Conservation (phyloP, 73 alveolate species). For the Stentor coeruleus region DNA sequence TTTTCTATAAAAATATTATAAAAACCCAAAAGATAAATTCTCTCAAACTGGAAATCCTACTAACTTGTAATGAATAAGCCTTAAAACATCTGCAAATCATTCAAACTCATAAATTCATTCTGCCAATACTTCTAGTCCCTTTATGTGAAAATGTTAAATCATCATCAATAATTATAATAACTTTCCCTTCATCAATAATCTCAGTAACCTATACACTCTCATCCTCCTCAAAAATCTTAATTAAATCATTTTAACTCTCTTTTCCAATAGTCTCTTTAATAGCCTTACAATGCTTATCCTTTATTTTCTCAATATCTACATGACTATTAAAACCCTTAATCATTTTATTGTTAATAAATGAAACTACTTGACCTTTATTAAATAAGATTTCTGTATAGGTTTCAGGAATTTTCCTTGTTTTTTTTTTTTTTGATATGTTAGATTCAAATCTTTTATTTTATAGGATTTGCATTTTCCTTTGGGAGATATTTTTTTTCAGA, state of each 20-base stretch:
- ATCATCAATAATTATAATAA: background rate
- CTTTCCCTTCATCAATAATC: background rate
- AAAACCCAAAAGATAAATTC: no score
- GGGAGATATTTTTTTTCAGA: background rate
- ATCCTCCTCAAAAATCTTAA: background rate
- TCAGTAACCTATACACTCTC: background rate
- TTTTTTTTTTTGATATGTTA: background rate
- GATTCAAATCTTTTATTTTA: background rate
- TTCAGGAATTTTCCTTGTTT: slow-evolving; percentile 12
- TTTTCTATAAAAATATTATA: no score
- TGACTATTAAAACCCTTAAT: background rate
- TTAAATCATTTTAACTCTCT: background rate
- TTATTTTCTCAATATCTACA: background rate
- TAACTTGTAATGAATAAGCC: background rate
- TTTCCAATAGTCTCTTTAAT: background rate
- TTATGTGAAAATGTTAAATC: background rate
- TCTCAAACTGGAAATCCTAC: background rate
- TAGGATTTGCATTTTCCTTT: background rate
- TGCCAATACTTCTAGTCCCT: background rate
- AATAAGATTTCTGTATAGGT: background rate
- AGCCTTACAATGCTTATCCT: background rate
- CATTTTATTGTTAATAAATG: background rate
- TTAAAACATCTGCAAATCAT: background rate
- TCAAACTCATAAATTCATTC: slow-evolving; percentile 7
- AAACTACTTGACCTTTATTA: background rate